A percentile compares a stretch with the other conserved stretches of the same genome.
Conservation (phyloP, 179 eudicot genomes). For the Gypsophila paniculata region DNA sequence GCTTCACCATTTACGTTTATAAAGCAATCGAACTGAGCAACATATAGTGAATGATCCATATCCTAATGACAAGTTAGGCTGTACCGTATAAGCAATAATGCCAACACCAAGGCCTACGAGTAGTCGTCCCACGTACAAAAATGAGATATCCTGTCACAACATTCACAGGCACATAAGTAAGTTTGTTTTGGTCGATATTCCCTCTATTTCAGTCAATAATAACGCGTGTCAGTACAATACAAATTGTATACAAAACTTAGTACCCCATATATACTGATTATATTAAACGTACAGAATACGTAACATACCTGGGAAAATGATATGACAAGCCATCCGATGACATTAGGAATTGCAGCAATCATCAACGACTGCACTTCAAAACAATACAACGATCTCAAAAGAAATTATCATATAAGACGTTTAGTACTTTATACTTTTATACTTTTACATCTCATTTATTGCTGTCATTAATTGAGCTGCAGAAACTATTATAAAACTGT, state of each 20-base stretch:
- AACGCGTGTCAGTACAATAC: background rate
- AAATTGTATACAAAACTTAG: too few relatives aligned
- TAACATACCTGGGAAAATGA: conserved; percentile 78
- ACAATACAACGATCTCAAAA: background rate
- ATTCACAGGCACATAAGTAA: background rate
- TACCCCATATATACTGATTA: too few relatives aligned
- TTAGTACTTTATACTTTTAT: too few relatives aligned
- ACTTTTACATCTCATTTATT: too few relatives aligned
- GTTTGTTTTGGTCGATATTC: background rate
- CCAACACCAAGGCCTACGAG: conserved; percentile 96
- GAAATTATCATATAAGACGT: too few relatives aligned
- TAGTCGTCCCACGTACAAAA: conserved; percentile 91
- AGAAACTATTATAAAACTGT: too few relatives aligned
- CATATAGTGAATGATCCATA: background rate
- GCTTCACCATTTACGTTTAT: background rate
- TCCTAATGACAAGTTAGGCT: background rate
- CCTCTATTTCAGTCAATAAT: background rate
- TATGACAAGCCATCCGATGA: conserved; percentile 89
- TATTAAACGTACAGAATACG: too few relatives aligned
- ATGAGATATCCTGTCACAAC: conserved; percentile 60
- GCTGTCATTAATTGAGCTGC: too few relatives aligned
- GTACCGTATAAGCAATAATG: conserved; percentile 81
- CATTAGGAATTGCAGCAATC: conserved; percentile 97
- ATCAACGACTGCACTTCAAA: conserved; percentile 69
- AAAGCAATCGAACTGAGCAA: background rate